Evolutionary conservation across 2,329 filamentous ascomycete genomes (phyloP).

Genomic region (Penicillium aurantiogriseum): DNA sequence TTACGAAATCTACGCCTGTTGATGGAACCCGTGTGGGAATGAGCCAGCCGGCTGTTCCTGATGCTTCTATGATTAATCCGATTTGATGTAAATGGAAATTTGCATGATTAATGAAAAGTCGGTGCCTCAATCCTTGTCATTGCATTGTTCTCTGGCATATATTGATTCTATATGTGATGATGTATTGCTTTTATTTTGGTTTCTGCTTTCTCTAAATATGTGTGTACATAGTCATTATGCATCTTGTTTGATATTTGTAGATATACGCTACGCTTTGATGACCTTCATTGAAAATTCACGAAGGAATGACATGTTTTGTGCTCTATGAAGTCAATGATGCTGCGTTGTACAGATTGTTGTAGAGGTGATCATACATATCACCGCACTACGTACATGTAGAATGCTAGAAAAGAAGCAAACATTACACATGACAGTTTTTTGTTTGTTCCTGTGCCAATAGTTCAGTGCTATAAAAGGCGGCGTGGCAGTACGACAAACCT

Average conservation of each 20-base stretch:
- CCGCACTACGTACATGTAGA: fast-evolving
- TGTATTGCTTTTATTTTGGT: background rate
- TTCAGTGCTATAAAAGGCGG: background rate
- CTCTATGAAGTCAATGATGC: background rate
- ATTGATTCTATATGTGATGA: too few relatives aligned
- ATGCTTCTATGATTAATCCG: constrained; percentile 37
- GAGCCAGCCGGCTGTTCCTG: constrained; percentile 26
- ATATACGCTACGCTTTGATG: background rate
- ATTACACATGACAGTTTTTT: background rate
- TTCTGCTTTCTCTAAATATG: background rate
- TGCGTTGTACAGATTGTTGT: background rate
- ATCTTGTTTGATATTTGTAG: background rate
- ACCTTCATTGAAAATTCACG: background rate
- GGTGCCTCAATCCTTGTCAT: background rate
- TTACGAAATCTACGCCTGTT: constrained; percentile 19
- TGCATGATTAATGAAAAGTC: constrained; percentile 10
- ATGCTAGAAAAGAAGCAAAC: background rate
- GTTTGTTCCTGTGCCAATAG: background rate
- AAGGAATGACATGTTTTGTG: background rate
- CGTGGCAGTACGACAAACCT: background rate
- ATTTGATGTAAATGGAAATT: constrained; percentile 25
- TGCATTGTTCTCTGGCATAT: too few relatives aligned
- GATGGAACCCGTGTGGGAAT: background rate
- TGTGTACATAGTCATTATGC: constrained; percentile 1
- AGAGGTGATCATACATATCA: background rate